These are phyloP conservation scores for Clohesyomyces aquaticus DNA, from an alignment of 495 filamentous ascomycete species.

Conservation along the genomic window DNA sequence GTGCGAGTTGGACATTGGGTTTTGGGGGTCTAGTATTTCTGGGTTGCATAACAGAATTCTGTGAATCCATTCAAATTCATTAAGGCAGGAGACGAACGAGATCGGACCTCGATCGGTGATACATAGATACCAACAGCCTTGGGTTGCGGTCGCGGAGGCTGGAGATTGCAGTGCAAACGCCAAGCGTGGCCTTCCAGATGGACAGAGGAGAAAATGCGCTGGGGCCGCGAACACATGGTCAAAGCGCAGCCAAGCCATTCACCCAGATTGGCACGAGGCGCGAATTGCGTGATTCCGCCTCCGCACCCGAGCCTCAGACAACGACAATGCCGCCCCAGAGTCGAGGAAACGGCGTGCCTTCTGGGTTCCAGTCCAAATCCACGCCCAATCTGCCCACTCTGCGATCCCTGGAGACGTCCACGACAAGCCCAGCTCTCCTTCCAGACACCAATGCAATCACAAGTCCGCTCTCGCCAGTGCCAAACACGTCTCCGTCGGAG, in stretches of 20 bases:
- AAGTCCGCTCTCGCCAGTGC: conserved; percentile 32
- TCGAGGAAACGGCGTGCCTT: conserved; percentile 42
- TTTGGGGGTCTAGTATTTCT: no score
- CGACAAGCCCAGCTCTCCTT: conserved; percentile 7
- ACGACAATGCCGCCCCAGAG: conserved; percentile 47
- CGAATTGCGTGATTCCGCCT: not conserved
- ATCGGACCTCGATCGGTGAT: no score
- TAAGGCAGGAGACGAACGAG: no score
- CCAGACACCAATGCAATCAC: conserved; percentile 10
- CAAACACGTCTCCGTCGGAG: conserved; percentile 42
- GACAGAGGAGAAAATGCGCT: no score
- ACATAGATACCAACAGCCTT: no score
- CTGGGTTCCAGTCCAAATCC: conserved; percentile 47
- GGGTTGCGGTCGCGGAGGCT: no score
- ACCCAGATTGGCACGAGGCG: not conserved
- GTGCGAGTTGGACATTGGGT: no score
- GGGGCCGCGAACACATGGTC: no score
- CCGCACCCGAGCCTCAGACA: conserved; percentile 3
- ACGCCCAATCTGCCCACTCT: conserved; percentile 49
- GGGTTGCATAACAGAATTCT: no score
- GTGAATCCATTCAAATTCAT: no score
- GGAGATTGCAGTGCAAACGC: no score
- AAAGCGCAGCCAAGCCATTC: not conserved
- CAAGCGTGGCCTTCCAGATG: no score
- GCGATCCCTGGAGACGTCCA: conserved; percentile 29